A percentile compares a stretch with the other conserved stretches of the same genome.
These are phyloP conservation scores for Fomitiporia mediterranea DNA, from an alignment of 1,284 basidiomycete species.

Conservation along the genomic window DNA sequence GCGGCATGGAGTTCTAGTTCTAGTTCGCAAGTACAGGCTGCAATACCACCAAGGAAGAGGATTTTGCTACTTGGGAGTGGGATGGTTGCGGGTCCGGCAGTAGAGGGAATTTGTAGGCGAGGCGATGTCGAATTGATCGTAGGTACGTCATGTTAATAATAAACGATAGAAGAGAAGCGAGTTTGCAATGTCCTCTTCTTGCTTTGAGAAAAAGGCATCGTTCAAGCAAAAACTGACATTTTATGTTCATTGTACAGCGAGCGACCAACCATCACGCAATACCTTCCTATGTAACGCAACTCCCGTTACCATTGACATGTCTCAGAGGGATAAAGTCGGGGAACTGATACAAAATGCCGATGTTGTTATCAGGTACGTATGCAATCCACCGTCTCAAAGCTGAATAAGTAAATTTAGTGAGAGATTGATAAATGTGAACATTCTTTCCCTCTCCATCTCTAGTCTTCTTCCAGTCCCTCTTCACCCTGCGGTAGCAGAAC, in stretches of 20 bases:
- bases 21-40: not conserved
- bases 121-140: slow-evolving; percentile 64
- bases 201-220: no score
- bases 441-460: not conserved
- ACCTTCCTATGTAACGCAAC: slow-evolving; percentile 57
- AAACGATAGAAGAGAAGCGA: no score
- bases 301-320: slow-evolving; percentile 60
- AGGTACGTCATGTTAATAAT: slow-evolving; percentile 46
- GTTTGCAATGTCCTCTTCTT: slow-evolving; percentile 20
- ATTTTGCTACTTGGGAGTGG: slow-evolving; percentile 86
- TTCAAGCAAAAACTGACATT: slow-evolving; percentile 8
- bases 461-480: slow-evolving; percentile 80
- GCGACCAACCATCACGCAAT: slow-evolving; percentile 66
- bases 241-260: slow-evolving; percentile 44
- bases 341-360: slow-evolving; percentile 55
- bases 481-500: slow-evolving; percentile 71
- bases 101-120: slow-evolving; percentile 62
- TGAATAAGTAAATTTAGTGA: slow-evolving; percentile 33
- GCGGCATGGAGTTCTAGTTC: no score
- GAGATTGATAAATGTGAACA: not conserved
- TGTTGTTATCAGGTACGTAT: slow-evolving; percentile 61
- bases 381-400: not conserved
- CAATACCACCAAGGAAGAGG: slow-evolving; percentile 44
- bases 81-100: slow-evolving; percentile 85
- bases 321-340: slow-evolving; percentile 34